phyloP scores from a whole-genome alignment of 208 protist genomes.

The Leptomonas pyrrhocoris region DNA sequence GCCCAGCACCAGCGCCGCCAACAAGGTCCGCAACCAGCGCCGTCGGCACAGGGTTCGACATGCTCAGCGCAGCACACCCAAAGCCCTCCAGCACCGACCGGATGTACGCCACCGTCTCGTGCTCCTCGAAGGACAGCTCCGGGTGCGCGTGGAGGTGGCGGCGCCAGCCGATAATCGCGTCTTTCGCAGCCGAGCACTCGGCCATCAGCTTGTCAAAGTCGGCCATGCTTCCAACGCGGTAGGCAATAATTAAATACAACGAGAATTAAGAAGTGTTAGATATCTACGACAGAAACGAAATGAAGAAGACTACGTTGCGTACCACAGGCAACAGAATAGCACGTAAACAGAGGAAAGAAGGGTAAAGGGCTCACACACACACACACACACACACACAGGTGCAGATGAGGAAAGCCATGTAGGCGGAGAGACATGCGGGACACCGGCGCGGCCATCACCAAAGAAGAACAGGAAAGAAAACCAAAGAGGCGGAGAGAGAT shows the following conservation, averaged over 20 bases:
- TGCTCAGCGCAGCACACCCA: conserved; percentile 34
- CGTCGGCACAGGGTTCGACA: conserved; percentile 46
- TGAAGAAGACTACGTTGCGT: too few relatives aligned
- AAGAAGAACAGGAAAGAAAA: too few relatives aligned
- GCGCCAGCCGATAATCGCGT: conserved; percentile 27
- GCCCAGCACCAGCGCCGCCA: conserved; percentile 53
- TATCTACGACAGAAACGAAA: too few relatives aligned
- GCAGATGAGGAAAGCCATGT: too few relatives aligned
- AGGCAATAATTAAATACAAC: not conserved
- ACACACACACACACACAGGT: not conserved
- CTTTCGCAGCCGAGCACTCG: conserved; percentile 22
- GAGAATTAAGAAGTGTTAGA: too few relatives aligned
- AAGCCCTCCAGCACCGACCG: conserved; percentile 37
- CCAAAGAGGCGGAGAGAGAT: too few relatives aligned
- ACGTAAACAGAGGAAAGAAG: too few relatives aligned
- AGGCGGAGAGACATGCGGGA: too few relatives aligned
- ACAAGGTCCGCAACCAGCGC: conserved; percentile 60
- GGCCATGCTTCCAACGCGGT: conserved; percentile 1
- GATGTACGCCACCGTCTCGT: conserved; percentile 54
- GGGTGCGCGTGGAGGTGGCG: conserved; percentile 57
- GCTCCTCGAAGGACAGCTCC: conserved; percentile 49
- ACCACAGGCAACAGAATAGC: too few relatives aligned
- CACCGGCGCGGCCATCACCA: too few relatives aligned
- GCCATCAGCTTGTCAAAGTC: conserved; percentile 28
- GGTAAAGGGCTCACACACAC: not conserved